Conservation (phyloP, 2,329 filamentous ascomycete species). For the Fusarium albidum region DNA sequence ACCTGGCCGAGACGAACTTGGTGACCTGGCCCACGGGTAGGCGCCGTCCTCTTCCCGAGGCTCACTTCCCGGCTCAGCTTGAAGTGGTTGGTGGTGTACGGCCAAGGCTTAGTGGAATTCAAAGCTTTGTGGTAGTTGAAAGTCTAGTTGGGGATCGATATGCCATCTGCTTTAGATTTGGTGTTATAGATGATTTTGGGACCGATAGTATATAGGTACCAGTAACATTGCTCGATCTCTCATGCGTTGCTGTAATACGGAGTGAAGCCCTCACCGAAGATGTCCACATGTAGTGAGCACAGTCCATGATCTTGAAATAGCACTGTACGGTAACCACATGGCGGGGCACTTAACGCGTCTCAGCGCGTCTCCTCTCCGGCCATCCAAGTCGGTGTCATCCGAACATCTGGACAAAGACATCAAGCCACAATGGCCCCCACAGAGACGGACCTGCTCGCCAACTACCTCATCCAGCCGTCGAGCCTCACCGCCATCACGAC, state of each 20-base stretch:
- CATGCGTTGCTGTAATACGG: no score
- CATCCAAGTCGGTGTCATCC: no score
- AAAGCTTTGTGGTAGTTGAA: constrained; percentile 10
- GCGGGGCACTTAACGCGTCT: constrained; percentile 38
- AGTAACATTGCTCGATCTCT: no score
- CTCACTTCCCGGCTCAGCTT: constrained; percentile 29
- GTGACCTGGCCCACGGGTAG: constrained; percentile 40
- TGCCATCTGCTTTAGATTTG: no score
- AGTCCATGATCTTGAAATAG: background rate
- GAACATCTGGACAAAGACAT: no score
- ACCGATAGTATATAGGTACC: no score
- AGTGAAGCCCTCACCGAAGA: no score
- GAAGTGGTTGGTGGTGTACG: constrained; percentile 30
- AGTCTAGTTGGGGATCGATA: background rate
- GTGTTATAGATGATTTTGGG: no score
- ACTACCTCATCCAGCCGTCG: constrained; percentile 81
- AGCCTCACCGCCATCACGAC: constrained; percentile 77
- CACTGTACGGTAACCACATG: constrained; percentile 4
- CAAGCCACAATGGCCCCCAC: constrained; percentile 69
- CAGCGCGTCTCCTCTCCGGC: constrained; percentile 26
- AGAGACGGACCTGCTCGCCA: constrained; percentile 77
- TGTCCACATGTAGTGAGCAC: no score
- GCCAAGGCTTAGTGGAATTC: constrained; percentile 3
- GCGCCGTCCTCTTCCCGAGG: constrained; percentile 37
- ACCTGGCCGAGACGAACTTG: constrained; percentile 43